These are phyloP conservation scores for Yarrowia sp. DNA, from an alignment of 805 yeast species.

Conservation along the genomic window DNA sequence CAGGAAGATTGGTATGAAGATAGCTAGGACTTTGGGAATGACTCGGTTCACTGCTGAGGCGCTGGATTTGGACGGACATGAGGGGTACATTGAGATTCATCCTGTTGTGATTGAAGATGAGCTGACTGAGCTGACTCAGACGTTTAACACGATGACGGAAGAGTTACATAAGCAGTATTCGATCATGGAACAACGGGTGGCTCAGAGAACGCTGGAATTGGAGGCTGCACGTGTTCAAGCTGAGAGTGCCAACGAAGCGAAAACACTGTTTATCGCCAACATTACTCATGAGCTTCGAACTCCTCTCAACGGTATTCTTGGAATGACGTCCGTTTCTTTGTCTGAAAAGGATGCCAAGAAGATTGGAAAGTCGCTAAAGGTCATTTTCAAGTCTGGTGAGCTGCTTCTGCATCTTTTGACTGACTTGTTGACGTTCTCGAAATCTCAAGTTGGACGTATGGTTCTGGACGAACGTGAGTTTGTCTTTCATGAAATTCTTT, in stretches of 20 bases:
- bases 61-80: not conserved
- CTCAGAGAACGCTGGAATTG: conserved; percentile 78
- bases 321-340: conserved; percentile 92
- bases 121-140: conserved; percentile 79
- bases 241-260: conserved; percentile 85
- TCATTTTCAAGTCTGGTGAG: conserved; percentile 88
- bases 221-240: conserved; percentile 50
- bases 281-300: conserved; percentile 92
- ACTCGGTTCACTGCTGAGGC: conserved; percentile 21
- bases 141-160: conserved; percentile 88
- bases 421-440: conserved; percentile 84
- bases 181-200: conserved; percentile 83
- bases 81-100: conserved; percentile 3
- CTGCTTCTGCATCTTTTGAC: conserved; percentile 82
- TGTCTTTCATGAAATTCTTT: conserved; percentile 67
- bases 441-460: conserved; percentile 80
- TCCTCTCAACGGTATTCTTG: conserved; percentile 91
- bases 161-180: conserved; percentile 81
- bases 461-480: conserved; percentile 78
- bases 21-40: conserved; percentile 4
- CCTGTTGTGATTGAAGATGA: conserved; percentile 55
- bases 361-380: conserved; percentile 67
- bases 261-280: conserved; percentile 89
- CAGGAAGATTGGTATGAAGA: not conserved
- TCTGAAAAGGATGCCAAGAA: conserved; percentile 69